Evolutionary conservation across 192 early-diverging fungal genomes (phyloP).

Genomic region (Umbelopsis isabellina): DNA sequence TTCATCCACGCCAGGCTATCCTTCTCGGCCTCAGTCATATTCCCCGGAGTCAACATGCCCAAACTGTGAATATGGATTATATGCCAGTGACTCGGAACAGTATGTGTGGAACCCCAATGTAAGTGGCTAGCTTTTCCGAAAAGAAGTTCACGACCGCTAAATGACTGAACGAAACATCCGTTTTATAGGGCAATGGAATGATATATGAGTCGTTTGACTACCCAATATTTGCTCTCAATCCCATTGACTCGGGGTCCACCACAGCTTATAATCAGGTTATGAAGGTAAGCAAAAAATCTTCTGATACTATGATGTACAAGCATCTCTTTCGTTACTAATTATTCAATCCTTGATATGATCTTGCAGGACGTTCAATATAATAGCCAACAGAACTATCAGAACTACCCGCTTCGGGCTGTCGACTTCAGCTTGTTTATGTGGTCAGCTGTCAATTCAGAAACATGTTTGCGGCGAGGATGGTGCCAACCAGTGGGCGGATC

Average conservation of each 20-base stretch:
- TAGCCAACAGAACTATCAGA: conserved; percentile 42
- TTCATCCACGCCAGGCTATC: conserved; percentile 39
- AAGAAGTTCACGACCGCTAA: neutral
- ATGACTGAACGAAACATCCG: neutral
- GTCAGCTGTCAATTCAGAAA: conserved; percentile 62
- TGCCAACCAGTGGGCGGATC: conserved; percentile 69
- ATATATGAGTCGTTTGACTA: conserved; percentile 58
- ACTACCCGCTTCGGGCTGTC: conserved; percentile 69
- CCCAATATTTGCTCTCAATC: conserved; percentile 66
- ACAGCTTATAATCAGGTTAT: conserved; percentile 45
- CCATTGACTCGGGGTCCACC: conserved; percentile 35
- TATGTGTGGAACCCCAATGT: conserved; percentile 76
- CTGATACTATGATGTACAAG: too few relatives aligned
- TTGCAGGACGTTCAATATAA: conserved; percentile 54
- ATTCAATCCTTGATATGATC: too few relatives aligned
- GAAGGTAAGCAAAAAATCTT: conserved; percentile 21
- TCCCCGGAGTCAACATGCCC: conserved; percentile 71
- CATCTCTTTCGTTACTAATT: too few relatives aligned
- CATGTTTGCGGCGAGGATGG: conserved; percentile 71
- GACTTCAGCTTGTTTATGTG: conserved; percentile 77
- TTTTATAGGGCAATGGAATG: conserved; percentile 61
- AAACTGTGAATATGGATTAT: conserved; percentile 72
- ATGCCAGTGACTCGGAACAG: conserved; percentile 51
- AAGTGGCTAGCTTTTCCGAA: conserved; percentile 12
- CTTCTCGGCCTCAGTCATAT: conserved; percentile 34